Base-by-base conservation (phyloP, 306 rosid genomes). In the Hippophae tibetana region DNA sequence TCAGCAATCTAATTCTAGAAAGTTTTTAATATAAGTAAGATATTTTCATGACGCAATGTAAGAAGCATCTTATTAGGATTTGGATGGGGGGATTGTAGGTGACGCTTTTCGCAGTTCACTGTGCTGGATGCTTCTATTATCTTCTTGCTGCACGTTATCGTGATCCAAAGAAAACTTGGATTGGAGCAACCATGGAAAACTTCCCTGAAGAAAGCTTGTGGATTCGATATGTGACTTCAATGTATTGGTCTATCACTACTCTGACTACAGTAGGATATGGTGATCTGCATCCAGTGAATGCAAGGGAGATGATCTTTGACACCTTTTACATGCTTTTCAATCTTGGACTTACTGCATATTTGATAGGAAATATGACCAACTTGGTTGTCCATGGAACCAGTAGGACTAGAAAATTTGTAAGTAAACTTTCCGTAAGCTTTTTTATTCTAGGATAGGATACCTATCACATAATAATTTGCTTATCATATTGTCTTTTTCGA, bases 311-410 rank as follows among this genome's bases (percentile, higher is more conserved):
- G 97, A 9, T 82, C 65, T 88, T 88, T 67, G 90, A 86, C 75
- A 88, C 82, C 64, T 78, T 82, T 71, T 93, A 78, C 71, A 93
- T 86, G 97, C 84, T 93, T 23, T 93, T 88, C 66, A 93, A 88
- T 64, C 80, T 88, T 57, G 97, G 94, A 8, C 81, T 93, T 78
- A 93, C 95, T 0, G 87, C 99, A 13, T 93, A 88, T 66, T 84
- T 93, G 74, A 93, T 93, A 49, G 99, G 99, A 74, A 93, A 93
- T 41, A 93, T 93, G 97, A 93, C 97, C 71, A 88, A 93, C 76
- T 82, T 93, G 70, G 86, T 93, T 54, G 99, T 93, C 70, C 93
- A 93, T 8, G 95, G 86, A 65, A 93, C 95, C 50, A 84, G 99
- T 69, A 72, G 95, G 50, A 93, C 97, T 9, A 78, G 97, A 71